These are phyloP conservation scores for Chalaropsis ovoidea DNA, from an alignment of 2,329 filamentous ascomycete genomes.

Conservation along the genomic window DNA sequence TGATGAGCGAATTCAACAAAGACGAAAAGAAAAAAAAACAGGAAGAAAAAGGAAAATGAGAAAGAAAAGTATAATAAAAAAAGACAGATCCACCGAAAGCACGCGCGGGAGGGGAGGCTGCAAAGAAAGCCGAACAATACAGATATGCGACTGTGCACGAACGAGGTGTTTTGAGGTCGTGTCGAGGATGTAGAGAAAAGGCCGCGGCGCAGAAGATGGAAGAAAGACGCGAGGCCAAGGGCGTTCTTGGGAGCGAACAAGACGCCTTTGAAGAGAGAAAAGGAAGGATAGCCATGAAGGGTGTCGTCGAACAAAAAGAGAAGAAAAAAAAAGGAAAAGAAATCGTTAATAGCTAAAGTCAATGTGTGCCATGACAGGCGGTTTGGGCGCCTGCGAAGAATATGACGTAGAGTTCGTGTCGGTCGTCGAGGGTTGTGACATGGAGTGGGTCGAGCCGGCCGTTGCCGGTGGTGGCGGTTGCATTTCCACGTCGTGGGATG, in stretches of 20 bases:
- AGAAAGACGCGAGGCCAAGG: not conserved
- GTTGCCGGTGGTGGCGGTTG: constrained; percentile 30
- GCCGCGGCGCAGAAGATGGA: not conserved
- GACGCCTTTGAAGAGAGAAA: no score
- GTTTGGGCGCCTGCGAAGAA: constrained; percentile 43
- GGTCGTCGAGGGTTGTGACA: constrained; percentile 16
- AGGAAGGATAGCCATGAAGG: no score
- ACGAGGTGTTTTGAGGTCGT: not conserved
- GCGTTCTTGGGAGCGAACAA: no score
- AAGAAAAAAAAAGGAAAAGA: constrained; percentile 22
- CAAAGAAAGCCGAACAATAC: not conserved
- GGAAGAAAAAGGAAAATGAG: not conserved
- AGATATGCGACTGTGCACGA: not conserved
- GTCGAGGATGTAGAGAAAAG: not conserved
- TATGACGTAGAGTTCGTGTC: constrained; percentile 28
- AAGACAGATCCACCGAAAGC: not conserved
- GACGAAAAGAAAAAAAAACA: not conserved
- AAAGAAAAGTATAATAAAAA: not conserved
- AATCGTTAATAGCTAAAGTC: constrained; percentile 50
- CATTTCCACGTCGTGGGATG: constrained; percentile 28
- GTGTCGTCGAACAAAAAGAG: not conserved
- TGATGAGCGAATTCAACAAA: constrained; percentile 10
- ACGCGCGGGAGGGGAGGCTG: not conserved
- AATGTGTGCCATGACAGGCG: constrained; percentile 47
- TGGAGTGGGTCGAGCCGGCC: constrained; percentile 15